Evolutionary conservation across 1,284 basidiomycete species (phyloP), one percentile per base, ranked within the genome.

Genomic region (Hypsizygus ulmarius): DNA sequence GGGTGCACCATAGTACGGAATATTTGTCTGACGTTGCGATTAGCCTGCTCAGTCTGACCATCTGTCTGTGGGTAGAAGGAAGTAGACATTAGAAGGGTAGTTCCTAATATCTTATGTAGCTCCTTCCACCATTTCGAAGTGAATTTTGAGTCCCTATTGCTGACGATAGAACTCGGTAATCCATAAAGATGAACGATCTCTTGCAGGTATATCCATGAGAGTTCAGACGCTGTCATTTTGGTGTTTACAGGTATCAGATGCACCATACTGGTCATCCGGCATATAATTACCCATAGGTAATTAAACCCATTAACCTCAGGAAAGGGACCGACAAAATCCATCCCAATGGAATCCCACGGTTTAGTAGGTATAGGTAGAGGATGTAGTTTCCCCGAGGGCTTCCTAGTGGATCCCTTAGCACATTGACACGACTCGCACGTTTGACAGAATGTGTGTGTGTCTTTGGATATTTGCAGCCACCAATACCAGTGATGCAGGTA

Each of bases 1-100:
- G 0, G 3, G 21, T 7, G 60, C 0, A 72, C 61, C 2, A 53
- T 10, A 2, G 46, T 30, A 2, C 52, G 32, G 7, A 71, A 47
- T 7, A 71, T 69, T 39, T 70, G 64, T 0, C 41, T 51, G 6
- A 70, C 55, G 2, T 54, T 58, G 0, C 56, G 40, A 34, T 67
- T 71, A 0, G 54, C 57, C 0, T 59, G 49, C 46, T 73, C 69
- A 0, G 64, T 66, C 5, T 56, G 53, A 2, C 71, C 63, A 50
- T 73, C 70, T 2, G 62, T 75, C 46, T 77, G 68, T 0, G 69
- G 73, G 34, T 77, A 73, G 47, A 69, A 75, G 3, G 69, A 62
- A 0, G 65, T 74, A 0, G 72, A 76, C 66, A 75, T 69, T 2
- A 66, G 48, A 0, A 72, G 51, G 35, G 63, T 64, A 0, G 63